Evolutionary conservation across 176 grass and related monocot species (phyloP).

Genomic region (Ananas comosus): DNA sequence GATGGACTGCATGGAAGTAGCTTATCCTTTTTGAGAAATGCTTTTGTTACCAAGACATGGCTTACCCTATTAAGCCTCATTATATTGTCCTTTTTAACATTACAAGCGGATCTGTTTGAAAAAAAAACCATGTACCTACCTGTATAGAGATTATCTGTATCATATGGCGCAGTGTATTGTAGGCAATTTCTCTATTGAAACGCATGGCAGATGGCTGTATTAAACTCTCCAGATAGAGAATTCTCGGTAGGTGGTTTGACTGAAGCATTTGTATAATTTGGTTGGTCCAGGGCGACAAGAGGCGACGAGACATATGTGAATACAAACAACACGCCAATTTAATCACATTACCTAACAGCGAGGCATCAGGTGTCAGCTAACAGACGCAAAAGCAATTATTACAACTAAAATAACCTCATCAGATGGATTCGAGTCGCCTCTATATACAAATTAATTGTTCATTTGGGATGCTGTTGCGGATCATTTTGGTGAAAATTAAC

Average conservation of each 20-base stretch:
- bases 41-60: not conserved
- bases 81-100: not conserved
- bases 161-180: not conserved
- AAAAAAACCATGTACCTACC: not conserved
- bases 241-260: not conserved
- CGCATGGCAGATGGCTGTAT: not conserved
- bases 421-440: not conserved
- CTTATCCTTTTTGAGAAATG: not conserved
- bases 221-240: not conserved
- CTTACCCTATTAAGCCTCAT: not conserved
- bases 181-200: too few species aligned
- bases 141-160: not conserved
- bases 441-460: too few species aligned
- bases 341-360: too few species aligned
- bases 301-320: not conserved
- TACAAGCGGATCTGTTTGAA: not conserved
- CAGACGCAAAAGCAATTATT: slow-evolving; percentile 6
- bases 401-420: not conserved
- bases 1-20: slow-evolving; percentile 10
- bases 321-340: slow-evolving; percentile 3
- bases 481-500: not conserved
- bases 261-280: not conserved
- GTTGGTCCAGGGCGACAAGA: not conserved
- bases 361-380: not conserved
- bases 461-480: too few species aligned